Percentiles rank a stretch among this genome's conserved stretches.
Evolutionary conservation across 495 filamentous ascomycete species (phyloP).

Genomic region (Pyrenopolyporus hunteri): DNA sequence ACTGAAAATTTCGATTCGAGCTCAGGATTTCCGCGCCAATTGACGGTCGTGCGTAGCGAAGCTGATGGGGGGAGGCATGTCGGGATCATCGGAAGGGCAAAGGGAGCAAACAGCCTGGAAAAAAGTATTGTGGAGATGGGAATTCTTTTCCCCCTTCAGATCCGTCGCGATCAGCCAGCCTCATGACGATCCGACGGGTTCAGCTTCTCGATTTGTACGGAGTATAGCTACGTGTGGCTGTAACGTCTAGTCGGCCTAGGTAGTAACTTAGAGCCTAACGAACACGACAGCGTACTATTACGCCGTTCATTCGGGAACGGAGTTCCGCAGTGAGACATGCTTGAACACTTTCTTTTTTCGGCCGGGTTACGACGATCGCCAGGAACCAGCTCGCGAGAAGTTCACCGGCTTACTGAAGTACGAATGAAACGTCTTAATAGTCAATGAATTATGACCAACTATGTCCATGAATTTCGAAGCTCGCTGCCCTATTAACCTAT

Average conservation of each 20-base stretch:
- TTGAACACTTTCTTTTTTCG: too few species aligned
- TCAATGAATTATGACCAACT: too few species aligned
- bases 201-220: slow-evolving; percentile 3
- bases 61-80: not conserved
- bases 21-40: not conserved
- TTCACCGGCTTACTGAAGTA: too few species aligned
- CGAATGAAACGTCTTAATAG: too few species aligned
- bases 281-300: too few species aligned
- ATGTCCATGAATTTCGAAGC: not conserved
- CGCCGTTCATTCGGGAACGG: too few species aligned
- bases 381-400: too few species aligned
- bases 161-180: slow-evolving; percentile 21
- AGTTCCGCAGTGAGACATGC: too few species aligned
- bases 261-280: slow-evolving; percentile 3
- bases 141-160: slow-evolving; percentile 10
- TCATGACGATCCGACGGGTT: slow-evolving; percentile 6
- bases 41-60: not conserved
- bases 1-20: too few species aligned
- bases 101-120: slow-evolving; percentile 2
- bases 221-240: too few species aligned
- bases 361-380: too few species aligned
- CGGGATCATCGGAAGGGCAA: slow-evolving; percentile 1
- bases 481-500: not conserved
- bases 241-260: not conserved
- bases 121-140: slow-evolving; percentile 1